Evolutionary conservation across 208 protist species (phyloP).

Genomic region (Crithidia bombi): DNA sequence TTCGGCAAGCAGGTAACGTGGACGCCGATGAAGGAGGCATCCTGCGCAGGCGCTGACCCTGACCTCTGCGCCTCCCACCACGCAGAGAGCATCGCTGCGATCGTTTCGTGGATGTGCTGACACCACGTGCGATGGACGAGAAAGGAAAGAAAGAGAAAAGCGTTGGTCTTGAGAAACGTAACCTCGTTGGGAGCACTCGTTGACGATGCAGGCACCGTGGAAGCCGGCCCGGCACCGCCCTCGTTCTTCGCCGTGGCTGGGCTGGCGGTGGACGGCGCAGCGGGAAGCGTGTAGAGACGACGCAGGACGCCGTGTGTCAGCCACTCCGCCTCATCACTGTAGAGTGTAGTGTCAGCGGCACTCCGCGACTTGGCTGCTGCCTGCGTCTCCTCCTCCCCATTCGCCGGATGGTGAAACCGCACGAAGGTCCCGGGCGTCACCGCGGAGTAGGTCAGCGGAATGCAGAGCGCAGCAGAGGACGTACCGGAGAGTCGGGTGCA

Average conservation of each 20-base stretch:
- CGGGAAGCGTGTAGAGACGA: conserved; percentile 16
- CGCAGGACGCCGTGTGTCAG: conserved; percentile 11
- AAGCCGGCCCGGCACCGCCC: background rate
- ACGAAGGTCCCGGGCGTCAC: background rate
- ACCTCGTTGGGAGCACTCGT: background rate
- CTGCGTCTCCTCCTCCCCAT: background rate
- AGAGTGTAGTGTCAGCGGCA: background rate
- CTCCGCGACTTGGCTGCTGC: background rate
- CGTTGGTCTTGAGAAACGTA: conserved; percentile 23
- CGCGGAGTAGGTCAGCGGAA: conserved; percentile 1
- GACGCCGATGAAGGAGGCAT: background rate
- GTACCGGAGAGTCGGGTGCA: conserved; percentile 1
- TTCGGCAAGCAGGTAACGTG: conserved; percentile 20
- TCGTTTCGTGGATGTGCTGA: conserved; percentile 7
- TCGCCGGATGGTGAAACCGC: background rate
- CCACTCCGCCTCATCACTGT: conserved; percentile 10
- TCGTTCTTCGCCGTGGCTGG: background rate
- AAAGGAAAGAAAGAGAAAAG: conserved; percentile 35
- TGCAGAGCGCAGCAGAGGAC: background rate
- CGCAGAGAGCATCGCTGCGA: conserved; percentile 1
- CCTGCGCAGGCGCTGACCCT: background rate
- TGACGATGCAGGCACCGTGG: background rate
- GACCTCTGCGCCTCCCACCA: background rate
- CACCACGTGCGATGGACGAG: conserved; percentile 36
- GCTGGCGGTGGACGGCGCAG: background rate